Percentiles rank a stretch among this genome's conserved stretches.
Evolutionary conservation across 352 stramenopile species (phyloP).

Genomic region (Globisporangium yorkense): DNA sequence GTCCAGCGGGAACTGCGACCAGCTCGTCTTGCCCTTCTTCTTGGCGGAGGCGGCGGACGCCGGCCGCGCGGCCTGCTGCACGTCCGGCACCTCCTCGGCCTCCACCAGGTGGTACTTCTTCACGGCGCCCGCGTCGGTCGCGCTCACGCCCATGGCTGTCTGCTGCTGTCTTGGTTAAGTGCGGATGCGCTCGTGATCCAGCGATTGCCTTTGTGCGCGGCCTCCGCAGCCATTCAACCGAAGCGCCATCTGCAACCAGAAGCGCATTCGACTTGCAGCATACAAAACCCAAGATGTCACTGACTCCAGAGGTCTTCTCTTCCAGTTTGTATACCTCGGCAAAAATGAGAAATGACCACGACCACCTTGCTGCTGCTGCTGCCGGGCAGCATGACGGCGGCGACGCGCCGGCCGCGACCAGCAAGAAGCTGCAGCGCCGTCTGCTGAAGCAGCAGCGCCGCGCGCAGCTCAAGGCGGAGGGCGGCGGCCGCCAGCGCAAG

Average conservation of each 20-base stretch:
- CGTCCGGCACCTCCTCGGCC: conserved; percentile 66
- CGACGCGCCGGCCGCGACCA: not conserved
- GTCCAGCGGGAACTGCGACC: conserved; percentile 60
- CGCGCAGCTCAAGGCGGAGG: conserved; percentile 26
- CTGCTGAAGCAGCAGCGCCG: conserved; percentile 33
- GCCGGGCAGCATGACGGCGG: too few species aligned
- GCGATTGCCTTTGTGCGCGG: not conserved
- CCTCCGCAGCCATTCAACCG: conserved; percentile 1
- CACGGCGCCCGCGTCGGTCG: conserved; percentile 20
- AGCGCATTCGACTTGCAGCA: not conserved
- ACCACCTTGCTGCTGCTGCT: too few species aligned
- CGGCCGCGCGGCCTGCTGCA: conserved; percentile 6
- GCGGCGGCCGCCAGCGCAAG: conserved; percentile 27
- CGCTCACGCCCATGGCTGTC: conserved; percentile 25
- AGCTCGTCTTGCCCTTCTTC: conserved; percentile 73
- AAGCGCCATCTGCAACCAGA: not conserved
- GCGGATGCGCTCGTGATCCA: not conserved
- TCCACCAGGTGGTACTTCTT: conserved; percentile 85
- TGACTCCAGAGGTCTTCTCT: not conserved
- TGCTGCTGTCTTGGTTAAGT: not conserved
- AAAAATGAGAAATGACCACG: not conserved
- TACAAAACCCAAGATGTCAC: not conserved
- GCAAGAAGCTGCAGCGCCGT: conserved; percentile 50
- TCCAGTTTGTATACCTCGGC: not conserved
- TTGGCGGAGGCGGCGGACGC: conserved; percentile 19